Evolutionary conservation across 208 protist genomes (phyloP).

Genomic region (Willaertia magna): DNA sequence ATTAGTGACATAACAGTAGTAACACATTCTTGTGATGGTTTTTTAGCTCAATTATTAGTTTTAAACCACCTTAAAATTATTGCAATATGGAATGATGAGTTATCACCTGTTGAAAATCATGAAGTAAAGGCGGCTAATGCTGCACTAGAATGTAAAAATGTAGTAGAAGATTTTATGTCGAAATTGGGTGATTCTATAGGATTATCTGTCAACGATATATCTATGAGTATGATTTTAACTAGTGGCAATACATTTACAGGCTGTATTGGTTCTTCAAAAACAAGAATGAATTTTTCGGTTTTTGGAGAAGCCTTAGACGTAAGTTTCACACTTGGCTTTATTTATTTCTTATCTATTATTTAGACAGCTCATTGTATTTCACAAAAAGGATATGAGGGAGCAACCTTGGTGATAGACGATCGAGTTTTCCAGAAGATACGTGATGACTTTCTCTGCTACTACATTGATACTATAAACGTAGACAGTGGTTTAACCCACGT

Average conservation of each 20-base stretch:
- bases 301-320: neutral
- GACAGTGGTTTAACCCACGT: too few species aligned
- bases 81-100: neutral
- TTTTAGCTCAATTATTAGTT: neutral
- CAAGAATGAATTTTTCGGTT: neutral
- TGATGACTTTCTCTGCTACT: neutral
- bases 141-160: neutral
- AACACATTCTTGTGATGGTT: neutral
- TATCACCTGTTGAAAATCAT: neutral
- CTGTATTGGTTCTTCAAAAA: neutral
- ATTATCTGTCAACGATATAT: neutral
- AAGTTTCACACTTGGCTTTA: too few species aligned
- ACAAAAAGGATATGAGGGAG: neutral
- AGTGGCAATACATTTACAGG: neutral
- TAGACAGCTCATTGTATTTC: neutral
- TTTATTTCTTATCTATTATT: neutral
- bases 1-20: neutral
- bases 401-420: neutral
- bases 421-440: neutral
- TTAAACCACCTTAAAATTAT: neutral
- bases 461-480: too few species aligned
- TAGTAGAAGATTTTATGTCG: neutral
- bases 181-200: neutral
- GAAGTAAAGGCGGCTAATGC: neutral
- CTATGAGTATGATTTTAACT: neutral